Evolutionary conservation across 129 eudicot genomes (phyloP).

Genomic region (Chrysanthemum makinoi): DNA sequence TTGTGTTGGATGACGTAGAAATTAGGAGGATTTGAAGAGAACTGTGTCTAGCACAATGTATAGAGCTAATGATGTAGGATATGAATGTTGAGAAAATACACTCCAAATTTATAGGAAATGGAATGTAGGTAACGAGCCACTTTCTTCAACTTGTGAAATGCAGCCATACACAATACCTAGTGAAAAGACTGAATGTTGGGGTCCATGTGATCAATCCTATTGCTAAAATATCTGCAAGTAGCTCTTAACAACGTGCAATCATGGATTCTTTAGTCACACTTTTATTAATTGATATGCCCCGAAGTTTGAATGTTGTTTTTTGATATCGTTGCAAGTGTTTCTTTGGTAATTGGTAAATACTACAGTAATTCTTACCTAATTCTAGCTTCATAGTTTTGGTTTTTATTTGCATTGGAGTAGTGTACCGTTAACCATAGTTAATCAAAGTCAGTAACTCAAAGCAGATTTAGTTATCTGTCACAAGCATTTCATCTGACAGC

Average conservation of each 20-base stretch:
- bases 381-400: not conserved
- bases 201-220: not conserved
- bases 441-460: not conserved
- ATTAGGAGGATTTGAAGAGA: not conserved
- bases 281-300: not conserved
- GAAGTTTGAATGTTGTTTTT: not conserved
- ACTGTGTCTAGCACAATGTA: not conserved
- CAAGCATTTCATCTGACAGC: not conserved
- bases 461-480: not conserved
- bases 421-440: constrained; percentile 1
- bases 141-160: constrained; percentile 1
- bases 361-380: not conserved
- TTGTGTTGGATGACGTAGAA: constrained; percentile 13
- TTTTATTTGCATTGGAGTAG: not conserved
- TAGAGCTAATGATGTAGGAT: constrained; percentile 10
- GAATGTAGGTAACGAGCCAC: not conserved
- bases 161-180: not conserved
- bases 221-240: constrained; percentile 9
- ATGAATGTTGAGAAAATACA: constrained; percentile 19
- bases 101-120: constrained; percentile 20
- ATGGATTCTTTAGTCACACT: constrained; percentile 2
- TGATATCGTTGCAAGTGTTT: not conserved
- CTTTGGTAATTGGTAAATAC: not conserved
- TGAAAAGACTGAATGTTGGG: not conserved
- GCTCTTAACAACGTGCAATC: not conserved